Conservation (phyloP, 805 yeast genomes). For the Candida ovalis region DNA sequence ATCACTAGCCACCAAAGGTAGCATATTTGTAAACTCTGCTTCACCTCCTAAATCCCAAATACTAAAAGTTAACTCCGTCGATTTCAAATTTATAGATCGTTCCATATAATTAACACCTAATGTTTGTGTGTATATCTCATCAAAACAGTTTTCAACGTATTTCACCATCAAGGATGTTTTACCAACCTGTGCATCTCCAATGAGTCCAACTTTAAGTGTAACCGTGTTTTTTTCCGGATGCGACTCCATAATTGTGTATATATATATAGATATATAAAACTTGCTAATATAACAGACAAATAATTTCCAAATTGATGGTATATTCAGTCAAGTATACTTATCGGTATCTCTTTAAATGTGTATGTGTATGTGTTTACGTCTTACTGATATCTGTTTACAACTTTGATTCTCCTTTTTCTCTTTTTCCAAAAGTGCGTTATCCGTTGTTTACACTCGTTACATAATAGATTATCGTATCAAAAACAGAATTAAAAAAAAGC, state of each 20-base stretch:
- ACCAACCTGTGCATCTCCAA: conserved; percentile 96
- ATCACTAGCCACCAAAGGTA: conserved; percentile 86
- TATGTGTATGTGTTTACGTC: not conserved
- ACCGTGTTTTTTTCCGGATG: conserved; percentile 38
- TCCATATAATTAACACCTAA: conserved; percentile 95
- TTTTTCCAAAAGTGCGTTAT: too few species aligned
- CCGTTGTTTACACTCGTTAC: conserved; percentile 12
- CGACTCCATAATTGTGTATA: conserved; percentile 4
- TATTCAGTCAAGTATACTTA: too few species aligned
- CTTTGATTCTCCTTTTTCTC: too few species aligned
- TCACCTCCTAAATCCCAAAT: conserved; percentile 98
- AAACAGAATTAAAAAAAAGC: not conserved
- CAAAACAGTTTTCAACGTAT: conserved; percentile 92
- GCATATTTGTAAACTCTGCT: conserved; percentile 90
- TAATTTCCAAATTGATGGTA: too few species aligned
- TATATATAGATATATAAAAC: too few species aligned
- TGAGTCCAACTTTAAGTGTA: conserved; percentile 81
- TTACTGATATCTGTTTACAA: too few species aligned
- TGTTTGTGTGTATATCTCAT: conserved; percentile 89
- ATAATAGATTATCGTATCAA: not conserved
- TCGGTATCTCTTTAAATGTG: not conserved
- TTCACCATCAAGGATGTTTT: conserved; percentile 95
- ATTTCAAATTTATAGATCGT: conserved; percentile 74
- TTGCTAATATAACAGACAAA: too few species aligned
- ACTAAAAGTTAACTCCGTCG: conserved; percentile 84